A percentile compares a stretch with the other conserved stretches of the same genome.
phyloP scores from a whole-genome alignment of 257 asterid genomes.

The Gynochthodes officinalis region DNA sequence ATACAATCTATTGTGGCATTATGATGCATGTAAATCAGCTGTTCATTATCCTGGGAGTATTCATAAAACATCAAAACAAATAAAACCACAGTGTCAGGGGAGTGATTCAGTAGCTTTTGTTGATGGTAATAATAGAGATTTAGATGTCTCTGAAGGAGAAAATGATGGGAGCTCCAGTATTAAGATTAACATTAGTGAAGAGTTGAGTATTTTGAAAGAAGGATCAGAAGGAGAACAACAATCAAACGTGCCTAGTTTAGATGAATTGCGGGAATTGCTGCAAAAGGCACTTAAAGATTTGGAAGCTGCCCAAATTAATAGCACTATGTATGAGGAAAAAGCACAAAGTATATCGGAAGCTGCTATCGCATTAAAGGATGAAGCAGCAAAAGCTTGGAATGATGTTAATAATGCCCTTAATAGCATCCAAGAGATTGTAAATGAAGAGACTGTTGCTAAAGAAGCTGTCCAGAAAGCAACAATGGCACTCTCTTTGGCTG shows the following conservation, averaged over 20 bases:
- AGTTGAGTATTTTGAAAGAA: conserved; percentile 34
- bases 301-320: conserved; percentile 70
- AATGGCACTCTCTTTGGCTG: conserved; percentile 75
- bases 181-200: conserved; percentile 27
- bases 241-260: conserved; percentile 53
- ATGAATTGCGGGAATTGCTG: conserved; percentile 70
- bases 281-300: conserved; percentile 76
- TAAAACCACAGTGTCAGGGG: conserved; percentile 63
- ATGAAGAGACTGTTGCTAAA: conserved; percentile 68
- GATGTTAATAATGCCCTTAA: conserved; percentile 50
- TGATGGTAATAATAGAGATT: conserved; percentile 56
- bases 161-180: conserved; percentile 25
- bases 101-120: conserved; percentile 78
- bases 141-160: conserved; percentile 38
- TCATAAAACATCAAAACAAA: conserved; percentile 15
- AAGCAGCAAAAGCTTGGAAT: conserved; percentile 64
- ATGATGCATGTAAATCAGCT: conserved; percentile 13
- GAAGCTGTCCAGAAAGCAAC: conserved; percentile 71
- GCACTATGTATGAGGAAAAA: conserved; percentile 75
- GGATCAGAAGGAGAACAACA: conserved; percentile 38
- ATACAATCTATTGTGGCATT: conserved; percentile 15
- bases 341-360: conserved; percentile 90
- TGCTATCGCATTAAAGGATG: conserved; percentile 87
- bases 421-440: conserved; percentile 51
- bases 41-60: conserved; percentile 11